Conservation (phyloP, 805 yeast genomes). For the Pichia manshurica region DNA sequence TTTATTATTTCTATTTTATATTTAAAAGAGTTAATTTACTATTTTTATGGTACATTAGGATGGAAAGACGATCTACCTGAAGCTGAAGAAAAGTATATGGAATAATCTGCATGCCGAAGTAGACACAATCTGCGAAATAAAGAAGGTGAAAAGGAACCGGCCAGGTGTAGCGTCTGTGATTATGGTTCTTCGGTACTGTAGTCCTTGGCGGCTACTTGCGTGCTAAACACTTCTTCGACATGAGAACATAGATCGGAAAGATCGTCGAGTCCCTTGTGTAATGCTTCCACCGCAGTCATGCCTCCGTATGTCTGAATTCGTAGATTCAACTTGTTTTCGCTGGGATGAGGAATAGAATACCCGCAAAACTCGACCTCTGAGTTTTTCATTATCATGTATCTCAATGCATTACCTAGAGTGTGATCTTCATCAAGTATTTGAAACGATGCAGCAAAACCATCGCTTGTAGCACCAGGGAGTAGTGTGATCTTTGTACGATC, state of each 20-base stretch:
- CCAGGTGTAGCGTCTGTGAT: constrained; percentile 1
- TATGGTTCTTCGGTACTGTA: constrained; percentile 47
- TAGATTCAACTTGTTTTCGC: constrained; percentile 81
- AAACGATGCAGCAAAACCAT: constrained; percentile 92
- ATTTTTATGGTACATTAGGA: no score
- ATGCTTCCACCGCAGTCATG: constrained; percentile 85
- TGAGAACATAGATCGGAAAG: constrained; percentile 75
- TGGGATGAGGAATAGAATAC: constrained; percentile 96
- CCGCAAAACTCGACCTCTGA: constrained; percentile 99
- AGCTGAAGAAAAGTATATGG: no score
- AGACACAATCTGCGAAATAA: no score
- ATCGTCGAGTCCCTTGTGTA: constrained; percentile 86
- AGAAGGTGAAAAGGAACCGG: no score
- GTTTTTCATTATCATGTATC: constrained; percentile 94
- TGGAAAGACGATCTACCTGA: no score
- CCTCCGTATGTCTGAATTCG: constrained; percentile 90
- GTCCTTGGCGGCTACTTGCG: constrained; percentile 51
- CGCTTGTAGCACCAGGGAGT: constrained; percentile 85
- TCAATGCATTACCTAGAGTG: constrained; percentile 88
- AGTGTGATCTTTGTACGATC: constrained; percentile 55
- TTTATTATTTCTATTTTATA: no score
- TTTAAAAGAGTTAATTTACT: no score
- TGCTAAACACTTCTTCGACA: constrained; percentile 65
- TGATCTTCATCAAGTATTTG: constrained; percentile 93
- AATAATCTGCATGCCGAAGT: no score